phyloP scores from a whole-genome alignment of 176 grass and related monocot genomes.

The Cenchrus purpureus region DNA sequence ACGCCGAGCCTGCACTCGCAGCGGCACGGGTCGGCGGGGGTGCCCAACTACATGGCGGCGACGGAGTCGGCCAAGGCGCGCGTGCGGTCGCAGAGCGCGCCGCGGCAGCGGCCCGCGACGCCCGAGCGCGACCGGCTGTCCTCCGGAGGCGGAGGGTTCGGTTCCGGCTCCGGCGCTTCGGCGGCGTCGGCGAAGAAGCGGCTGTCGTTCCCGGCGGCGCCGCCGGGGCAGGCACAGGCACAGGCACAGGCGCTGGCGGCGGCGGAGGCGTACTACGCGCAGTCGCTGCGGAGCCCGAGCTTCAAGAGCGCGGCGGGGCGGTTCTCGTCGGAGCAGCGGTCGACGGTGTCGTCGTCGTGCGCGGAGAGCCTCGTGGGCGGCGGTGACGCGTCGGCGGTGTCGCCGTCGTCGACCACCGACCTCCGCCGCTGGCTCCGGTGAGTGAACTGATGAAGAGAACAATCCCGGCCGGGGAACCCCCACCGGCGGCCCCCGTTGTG shows the following conservation, averaged over 20 bases:
- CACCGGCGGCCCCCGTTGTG: background rate
- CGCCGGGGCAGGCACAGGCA: no score
- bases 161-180: background rate
- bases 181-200: slow-evolving; percentile 66
- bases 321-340: slow-evolving; percentile 76
- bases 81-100: slow-evolving; percentile 77
- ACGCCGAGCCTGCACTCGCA: slow-evolving; percentile 64
- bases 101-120: slow-evolving; percentile 67
- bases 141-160: background rate
- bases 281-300: slow-evolving; percentile 83
- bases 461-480: background rate
- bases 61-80: slow-evolving; percentile 99
- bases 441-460: background rate
- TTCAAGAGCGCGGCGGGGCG: slow-evolving; percentile 85
- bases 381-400: slow-evolving; percentile 54
- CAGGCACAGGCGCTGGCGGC: background rate
- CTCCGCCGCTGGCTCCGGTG: slow-evolving; percentile 78
- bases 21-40: slow-evolving; percentile 9
- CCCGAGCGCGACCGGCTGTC: slow-evolving; percentile 61
- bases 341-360: slow-evolving; percentile 81
- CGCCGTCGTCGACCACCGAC: slow-evolving; percentile 83
- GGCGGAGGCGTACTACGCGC: slow-evolving; percentile 49
- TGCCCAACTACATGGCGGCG: slow-evolving; percentile 96
- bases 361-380: slow-evolving; percentile 73
- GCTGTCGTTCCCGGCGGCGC: slow-evolving; percentile 75